Evolutionary conservation across 1,139 yeast species (phyloP).

Genomic region (Sugiyamaella sp.): DNA sequence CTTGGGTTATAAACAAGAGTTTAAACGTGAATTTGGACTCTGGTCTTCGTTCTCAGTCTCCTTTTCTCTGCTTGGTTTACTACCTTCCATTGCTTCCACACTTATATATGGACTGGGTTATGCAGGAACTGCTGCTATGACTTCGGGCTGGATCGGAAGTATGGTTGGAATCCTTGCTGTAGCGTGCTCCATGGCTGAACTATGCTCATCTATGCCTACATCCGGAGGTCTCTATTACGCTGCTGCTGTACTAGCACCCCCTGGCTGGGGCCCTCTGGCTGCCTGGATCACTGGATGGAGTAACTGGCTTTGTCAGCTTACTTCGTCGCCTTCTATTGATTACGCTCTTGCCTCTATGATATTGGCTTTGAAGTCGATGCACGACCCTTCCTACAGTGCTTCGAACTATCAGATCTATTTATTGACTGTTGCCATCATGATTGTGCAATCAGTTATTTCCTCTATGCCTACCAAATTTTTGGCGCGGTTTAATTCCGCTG

Average conservation of each 20-base stretch:
- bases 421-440: constrained; percentile 55
- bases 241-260: constrained; percentile 56
- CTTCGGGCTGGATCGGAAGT: constrained; percentile 65
- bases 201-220: constrained; percentile 66
- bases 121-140: constrained; percentile 59
- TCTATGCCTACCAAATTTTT: constrained; percentile 55
- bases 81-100: constrained; percentile 60
- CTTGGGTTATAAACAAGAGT: constrained; percentile 74
- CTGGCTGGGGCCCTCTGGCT: constrained; percentile 55
- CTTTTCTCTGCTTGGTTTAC: constrained; percentile 66
- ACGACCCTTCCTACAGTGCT: constrained; percentile 46
- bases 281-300: constrained; percentile 66
- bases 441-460: constrained; percentile 48
- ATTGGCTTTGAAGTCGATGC: constrained; percentile 52
- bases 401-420: constrained; percentile 55
- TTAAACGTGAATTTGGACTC: constrained; percentile 60
- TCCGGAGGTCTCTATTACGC: constrained; percentile 66
- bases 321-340: constrained; percentile 66
- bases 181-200: constrained; percentile 59
- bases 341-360: constrained; percentile 64
- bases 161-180: constrained; percentile 54
- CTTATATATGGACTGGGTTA: constrained; percentile 50
- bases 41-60: constrained; percentile 68
- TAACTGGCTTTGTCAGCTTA: constrained; percentile 59
- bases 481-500: constrained; percentile 57